A percentile compares a stretch with the other conserved stretches of the same genome.
Conservation (phyloP, 495 filamentous ascomycete genomes). For the Filosporella fistucella region DNA sequence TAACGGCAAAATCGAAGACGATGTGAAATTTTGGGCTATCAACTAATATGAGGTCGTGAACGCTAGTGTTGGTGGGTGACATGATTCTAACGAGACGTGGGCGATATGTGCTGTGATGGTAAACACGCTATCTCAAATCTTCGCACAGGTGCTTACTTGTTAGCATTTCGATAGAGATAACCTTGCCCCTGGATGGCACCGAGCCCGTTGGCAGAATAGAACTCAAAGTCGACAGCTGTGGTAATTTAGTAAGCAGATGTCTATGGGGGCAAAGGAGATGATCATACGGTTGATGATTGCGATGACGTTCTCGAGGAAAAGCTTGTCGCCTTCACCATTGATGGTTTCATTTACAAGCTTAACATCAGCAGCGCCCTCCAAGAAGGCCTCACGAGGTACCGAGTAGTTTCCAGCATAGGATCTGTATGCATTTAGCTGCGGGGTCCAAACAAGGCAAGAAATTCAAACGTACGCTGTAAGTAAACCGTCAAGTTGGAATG, state of each 20-base stretch:
- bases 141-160: not conserved
- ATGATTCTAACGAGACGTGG: not conserved
- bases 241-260: not conserved
- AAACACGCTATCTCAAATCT: not conserved
- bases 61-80: not conserved
- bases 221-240: constrained; percentile 36
- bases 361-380: constrained; percentile 25
- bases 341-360: constrained; percentile 36
- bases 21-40: constrained; percentile 1
- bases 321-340: constrained; percentile 35
- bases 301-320: constrained; percentile 34
- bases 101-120: not conserved
- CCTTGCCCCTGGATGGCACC: constrained; percentile 42
- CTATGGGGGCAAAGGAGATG: too few relatives aligned
- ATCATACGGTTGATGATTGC: not conserved
- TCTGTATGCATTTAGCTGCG: not conserved
- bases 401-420: constrained; percentile 29
- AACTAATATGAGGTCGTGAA: not conserved
- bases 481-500: constrained; percentile 40
- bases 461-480: constrained; percentile 17
- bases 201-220: constrained; percentile 39
- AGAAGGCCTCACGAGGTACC: constrained; percentile 29
- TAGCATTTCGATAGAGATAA: constrained; percentile 1
- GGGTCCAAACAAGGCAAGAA: constrained; percentile 22
- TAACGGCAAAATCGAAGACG: constrained; percentile 1